Evolutionary conservation across 2,329 filamentous ascomycete genomes (phyloP), one percentile per base, ranked within the genome.

Genomic region (Biscogniauxia sp.): DNA sequence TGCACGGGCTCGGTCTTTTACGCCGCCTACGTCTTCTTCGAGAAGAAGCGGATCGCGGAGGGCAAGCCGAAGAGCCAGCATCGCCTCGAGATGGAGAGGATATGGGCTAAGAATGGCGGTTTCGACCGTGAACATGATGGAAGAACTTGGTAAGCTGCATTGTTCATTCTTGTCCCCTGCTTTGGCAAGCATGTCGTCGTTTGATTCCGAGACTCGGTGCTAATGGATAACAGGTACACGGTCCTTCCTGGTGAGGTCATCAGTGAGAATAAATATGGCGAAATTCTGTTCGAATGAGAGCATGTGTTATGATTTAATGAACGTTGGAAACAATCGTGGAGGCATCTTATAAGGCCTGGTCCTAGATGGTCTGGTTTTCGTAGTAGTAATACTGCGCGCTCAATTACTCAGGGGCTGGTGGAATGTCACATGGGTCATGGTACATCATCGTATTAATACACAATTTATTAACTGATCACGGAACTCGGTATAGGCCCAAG

Each of bases 1-100:
- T 79, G 78, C 45, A 80, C 76, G 1, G 79, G 72, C 50, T 65
- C 66, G 4, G 73, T 82, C 1, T 86, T 80, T 66, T 86, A 87
- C 64, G 78, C 77, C 9, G 77, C 77, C 0, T 87, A 86, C 70
- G 78, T 85, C 13, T 85, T 80, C 69, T 87, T 87, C 65, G 83
- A 87, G 74, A 86, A 86, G 75, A 55, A 82, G 62, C 72, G 82
- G 20, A 73, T 86, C 55, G 75, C 75, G 64, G 75, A 84, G 63
- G 74, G 75, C 0, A 85, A 82, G 73, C 75, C 78, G 17, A 86
- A 85, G 75, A 77, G 70, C n/a, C 78, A 80, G 66, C 76, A 80
- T 65, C 71, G 83, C 17, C 51, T 74, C 62, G 77, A 81, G 54
- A 84, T 84, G 80, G 80, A 84, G 66, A 61, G 65, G 15, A 60